phyloP scores from a whole-genome alignment of 2,329 filamentous ascomycete species.

The Diaporthe eres region DNA sequence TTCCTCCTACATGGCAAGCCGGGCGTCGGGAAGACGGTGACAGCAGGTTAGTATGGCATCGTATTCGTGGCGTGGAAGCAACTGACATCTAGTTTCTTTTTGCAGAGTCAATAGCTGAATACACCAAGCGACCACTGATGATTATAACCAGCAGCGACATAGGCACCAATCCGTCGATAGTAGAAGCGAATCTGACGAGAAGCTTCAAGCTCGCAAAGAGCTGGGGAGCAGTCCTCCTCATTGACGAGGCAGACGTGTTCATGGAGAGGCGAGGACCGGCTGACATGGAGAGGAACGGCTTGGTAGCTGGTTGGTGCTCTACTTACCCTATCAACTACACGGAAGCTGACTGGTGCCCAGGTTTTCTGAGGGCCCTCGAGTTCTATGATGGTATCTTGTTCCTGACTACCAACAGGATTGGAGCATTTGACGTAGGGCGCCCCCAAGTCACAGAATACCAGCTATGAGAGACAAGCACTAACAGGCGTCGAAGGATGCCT shows the following conservation, averaged over 20 bases:
- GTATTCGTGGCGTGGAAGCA: background rate
- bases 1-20: constrained; percentile 27
- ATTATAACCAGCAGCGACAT: constrained; percentile 49
- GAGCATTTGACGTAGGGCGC: constrained; percentile 45
- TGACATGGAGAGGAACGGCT: constrained; percentile 49
- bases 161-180: constrained; percentile 36
- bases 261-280: constrained; percentile 48
- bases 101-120: constrained; percentile 53
- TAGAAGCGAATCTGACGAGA: background rate
- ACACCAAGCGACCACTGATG: constrained; percentile 51
- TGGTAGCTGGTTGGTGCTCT: constrained; percentile 48
- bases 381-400: constrained; percentile 52
- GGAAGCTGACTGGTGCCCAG: constrained; percentile 22
- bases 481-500: constrained; percentile 44
- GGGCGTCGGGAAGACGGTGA: constrained; percentile 38
- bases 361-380: constrained; percentile 50
- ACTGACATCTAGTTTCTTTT: background rate
- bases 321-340: background rate
- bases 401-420: constrained; percentile 50
- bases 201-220: constrained; percentile 41
- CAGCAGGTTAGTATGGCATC: constrained; percentile 46
- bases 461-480: background rate
- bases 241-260: constrained; percentile 54
- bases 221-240: constrained; percentile 47
- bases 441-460: no score